These are phyloP conservation scores for Pythium biforme DNA, from an alignment of 352 stramenopile species.

Conservation along the genomic window DNA sequence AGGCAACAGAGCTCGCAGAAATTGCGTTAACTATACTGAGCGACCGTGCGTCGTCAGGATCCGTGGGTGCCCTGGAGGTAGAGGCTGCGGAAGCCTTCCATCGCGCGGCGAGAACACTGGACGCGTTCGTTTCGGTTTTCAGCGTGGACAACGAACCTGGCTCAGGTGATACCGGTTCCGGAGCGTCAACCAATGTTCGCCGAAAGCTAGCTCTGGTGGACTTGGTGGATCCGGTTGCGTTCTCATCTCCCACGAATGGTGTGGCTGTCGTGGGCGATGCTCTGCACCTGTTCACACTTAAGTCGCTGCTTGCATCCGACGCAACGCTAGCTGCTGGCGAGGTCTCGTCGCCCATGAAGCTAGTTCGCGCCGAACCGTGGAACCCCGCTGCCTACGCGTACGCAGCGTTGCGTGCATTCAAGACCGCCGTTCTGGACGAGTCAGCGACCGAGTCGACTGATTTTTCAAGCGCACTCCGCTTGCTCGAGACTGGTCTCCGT, in stretches of 20 bases:
- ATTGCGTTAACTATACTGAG: conserved; percentile 1
- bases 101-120: conserved; percentile 8
- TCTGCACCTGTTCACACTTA: conserved; percentile 33
- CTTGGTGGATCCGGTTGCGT: conserved; percentile 2
- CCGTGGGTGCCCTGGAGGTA: not conserved
- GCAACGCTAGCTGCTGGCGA: conserved; percentile 16
- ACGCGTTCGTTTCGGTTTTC: conserved; percentile 4
- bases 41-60: not conserved
- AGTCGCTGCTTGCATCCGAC: conserved; percentile 33
- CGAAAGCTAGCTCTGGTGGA: conserved; percentile 8
- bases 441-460: not conserved
- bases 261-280: conserved; percentile 16
- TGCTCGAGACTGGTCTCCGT: conserved; percentile 43
- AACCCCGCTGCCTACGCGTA: conserved; percentile 54
- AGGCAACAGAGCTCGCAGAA: conserved; percentile 2
- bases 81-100: conserved; percentile 16
- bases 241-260: not conserved
- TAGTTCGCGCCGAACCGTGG: conserved; percentile 62
- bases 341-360: conserved; percentile 38
- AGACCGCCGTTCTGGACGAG: conserved; percentile 25
- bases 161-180: too few relatives aligned
- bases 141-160: not conserved
- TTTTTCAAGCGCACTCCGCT: conserved; percentile 12
- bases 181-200: not conserved
- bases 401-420: conserved; percentile 47